Base-by-base conservation (phyloP, 768 basidiomycete genomes). In the Gymnopilus dilepis region DNA sequence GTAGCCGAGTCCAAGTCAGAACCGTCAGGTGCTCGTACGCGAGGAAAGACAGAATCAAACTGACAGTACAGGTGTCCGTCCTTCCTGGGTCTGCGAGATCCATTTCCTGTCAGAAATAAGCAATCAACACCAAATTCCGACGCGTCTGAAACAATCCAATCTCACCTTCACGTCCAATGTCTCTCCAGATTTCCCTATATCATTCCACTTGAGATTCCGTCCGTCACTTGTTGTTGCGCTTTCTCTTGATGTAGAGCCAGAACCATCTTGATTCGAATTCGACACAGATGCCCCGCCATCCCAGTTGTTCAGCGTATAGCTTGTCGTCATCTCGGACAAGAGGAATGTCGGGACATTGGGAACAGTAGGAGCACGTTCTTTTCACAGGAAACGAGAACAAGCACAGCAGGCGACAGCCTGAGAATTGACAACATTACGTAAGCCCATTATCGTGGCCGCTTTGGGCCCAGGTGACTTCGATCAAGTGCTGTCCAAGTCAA, bases 261-360 rank as follows among this genome's bases (percentile, higher is more conserved):
- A 43, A 58, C 21, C 37, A 26, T 17, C 38, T 33, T 47, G 31
- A 15, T 48, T 11, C 19, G 21, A 22, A 33, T 64, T 45, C 30
- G 59, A 34, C 24, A 56, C 48, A 24, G 54, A 57, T 12, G 59
- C 28, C 34, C 47, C 61, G 37, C 67, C 67, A 64, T 67, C 67
- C 66, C 69, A 70, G 37, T 70, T 68, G 7, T 54, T 61, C 22
- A 70, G 52, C 31, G 65, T 70, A 43, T 66, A 68, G 65, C 67
- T 70, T 56, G 54, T 61, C 57, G 65, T 68, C 64, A 55, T 62
- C 42, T 57, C 58, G 43, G 59, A 34, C 42, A 33, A 33, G 26
- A 42, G 34, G 21, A 33, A 58, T 15, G 11, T 59, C 34, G 54
- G 56, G 51, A 50, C 66, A 63, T 66, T 43, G 37, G 56, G 34